A percentile compares a stretch with the other conserved stretches of the same genome.
Evolutionary conservation across 2,329 filamentous ascomycete species (phyloP).

Genomic region (Penicillium sp.): DNA sequence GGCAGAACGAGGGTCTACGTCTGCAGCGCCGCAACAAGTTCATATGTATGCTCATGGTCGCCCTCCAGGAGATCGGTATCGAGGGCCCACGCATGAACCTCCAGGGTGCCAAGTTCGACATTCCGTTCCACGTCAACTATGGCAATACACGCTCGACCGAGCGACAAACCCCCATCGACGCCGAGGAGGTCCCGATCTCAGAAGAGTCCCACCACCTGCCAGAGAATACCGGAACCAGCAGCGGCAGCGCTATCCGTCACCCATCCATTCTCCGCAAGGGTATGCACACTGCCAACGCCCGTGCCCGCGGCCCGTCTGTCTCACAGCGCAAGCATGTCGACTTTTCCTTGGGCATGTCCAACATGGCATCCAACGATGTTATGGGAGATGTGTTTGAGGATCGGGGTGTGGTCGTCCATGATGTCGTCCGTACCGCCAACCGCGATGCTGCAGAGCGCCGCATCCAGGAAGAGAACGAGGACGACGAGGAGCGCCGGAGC

Average conservation of each 20-base stretch:
- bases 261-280: constrained; percentile 57
- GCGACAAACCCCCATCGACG: constrained; percentile 42
- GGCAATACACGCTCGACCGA: constrained; percentile 46
- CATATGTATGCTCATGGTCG: constrained; percentile 83
- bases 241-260: constrained; percentile 32
- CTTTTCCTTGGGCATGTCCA: constrained; percentile 67
- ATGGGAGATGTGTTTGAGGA: constrained; percentile 66
- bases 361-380: constrained; percentile 57
- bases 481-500: constrained; percentile 31
- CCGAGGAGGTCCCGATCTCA: constrained; percentile 31
- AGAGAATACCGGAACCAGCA: constrained; percentile 33
- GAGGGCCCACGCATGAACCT: constrained; percentile 75
- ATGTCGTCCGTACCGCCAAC: constrained; percentile 40
- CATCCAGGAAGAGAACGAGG: constrained; percentile 36
- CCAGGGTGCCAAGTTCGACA: constrained; percentile 65
- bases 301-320: constrained; percentile 57
- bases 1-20: constrained; percentile 90
- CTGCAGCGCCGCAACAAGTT: constrained; percentile 91
- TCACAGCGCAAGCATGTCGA: constrained; percentile 64
- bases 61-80: constrained; percentile 79
- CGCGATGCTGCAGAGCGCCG: constrained; percentile 41
- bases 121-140: constrained; percentile 64
- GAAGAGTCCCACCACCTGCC: constrained; percentile 20
- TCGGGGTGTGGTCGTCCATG: constrained; percentile 43
- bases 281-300: constrained; percentile 41